A percentile compares a stretch with the other conserved stretches of the same genome.
These are phyloP conservation scores for Populus hybrid DNA, from an alignment of 441 rosid species.

Conservation along the genomic window DNA sequence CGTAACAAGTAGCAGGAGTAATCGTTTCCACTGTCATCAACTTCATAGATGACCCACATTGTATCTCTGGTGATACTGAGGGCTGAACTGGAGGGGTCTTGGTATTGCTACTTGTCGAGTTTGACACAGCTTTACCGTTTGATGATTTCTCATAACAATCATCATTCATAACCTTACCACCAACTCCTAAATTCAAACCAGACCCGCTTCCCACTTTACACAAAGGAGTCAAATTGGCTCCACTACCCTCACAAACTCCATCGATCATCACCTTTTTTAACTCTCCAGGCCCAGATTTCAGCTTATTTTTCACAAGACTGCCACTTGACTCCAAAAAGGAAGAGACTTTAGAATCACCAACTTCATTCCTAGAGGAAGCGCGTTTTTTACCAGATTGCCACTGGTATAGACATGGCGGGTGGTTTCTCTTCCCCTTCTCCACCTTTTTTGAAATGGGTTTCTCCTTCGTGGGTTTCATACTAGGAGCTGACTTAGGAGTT, in stretches of 20 bases:
- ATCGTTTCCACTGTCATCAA: conserved; percentile 16
- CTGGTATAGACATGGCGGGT: conserved; percentile 12
- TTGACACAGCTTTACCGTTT: conserved; percentile 8
- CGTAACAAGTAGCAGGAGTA: conserved; percentile 56
- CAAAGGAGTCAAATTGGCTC: conserved; percentile 46
- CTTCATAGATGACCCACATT: conserved; percentile 43
- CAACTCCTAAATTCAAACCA: conserved; percentile 22
- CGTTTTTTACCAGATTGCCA: conserved; percentile 27
- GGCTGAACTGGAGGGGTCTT: conserved; percentile 80
- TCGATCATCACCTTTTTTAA: conserved; percentile 17
- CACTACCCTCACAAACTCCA: conserved; percentile 17
- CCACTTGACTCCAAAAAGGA: conserved; percentile 26
- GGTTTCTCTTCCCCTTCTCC: conserved; percentile 26
- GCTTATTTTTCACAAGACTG: conserved; percentile 18
- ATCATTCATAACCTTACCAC: conserved; percentile 12
- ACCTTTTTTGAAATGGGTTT: conserved; percentile 27
- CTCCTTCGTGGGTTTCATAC: conserved; percentile 16
- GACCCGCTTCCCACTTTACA: conserved; percentile 38
- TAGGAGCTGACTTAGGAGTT: conserved; percentile 63
- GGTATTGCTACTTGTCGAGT: conserved; percentile 17
- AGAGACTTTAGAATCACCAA: conserved; percentile 17
- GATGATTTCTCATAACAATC: conserved; percentile 29
- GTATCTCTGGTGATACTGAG: conserved; percentile 87
- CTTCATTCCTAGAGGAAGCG: conserved; percentile 16
- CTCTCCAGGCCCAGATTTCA: conserved; percentile 24